Evolutionary conservation across 805 yeast species (phyloP).

Genomic region (Groenewaldozyma tartarivorans): DNA sequence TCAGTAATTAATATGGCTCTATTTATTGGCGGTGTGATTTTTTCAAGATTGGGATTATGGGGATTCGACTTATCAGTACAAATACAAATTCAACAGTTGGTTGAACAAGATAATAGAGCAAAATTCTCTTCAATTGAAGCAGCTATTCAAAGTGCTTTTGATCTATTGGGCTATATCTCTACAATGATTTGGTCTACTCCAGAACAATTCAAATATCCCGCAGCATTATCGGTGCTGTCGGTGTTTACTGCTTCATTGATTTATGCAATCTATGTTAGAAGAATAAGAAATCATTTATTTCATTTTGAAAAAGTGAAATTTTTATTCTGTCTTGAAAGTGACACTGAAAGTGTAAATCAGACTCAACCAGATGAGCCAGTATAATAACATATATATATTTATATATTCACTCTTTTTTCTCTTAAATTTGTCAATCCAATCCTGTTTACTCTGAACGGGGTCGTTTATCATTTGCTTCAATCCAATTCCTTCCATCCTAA

Average conservation of each 20-base stretch:
- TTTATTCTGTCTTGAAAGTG: background rate
- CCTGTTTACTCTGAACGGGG: too few relatives aligned
- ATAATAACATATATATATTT: too few relatives aligned
- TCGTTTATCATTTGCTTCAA: too few relatives aligned
- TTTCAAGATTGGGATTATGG: slow-evolving; percentile 34
- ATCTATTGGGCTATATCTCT: slow-evolving; percentile 21
- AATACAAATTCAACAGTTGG: slow-evolving; percentile 27
- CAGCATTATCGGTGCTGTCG: background rate
- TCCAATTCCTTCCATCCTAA: too few relatives aligned
- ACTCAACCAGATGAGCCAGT: too few relatives aligned
- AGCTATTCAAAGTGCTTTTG: slow-evolving; percentile 26
- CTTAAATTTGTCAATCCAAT: too few relatives aligned
- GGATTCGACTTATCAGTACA: slow-evolving; percentile 33
- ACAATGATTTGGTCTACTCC: slow-evolving; percentile 27
- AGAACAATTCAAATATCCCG: slow-evolving; percentile 24
- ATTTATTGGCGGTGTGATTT: slow-evolving; percentile 19
- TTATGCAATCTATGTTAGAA: background rate
- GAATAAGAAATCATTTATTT: slow-evolving; percentile 1
- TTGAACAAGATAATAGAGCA: slow-evolving; percentile 26
- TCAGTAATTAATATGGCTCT: slow-evolving; percentile 3
- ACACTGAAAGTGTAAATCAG: too few relatives aligned
- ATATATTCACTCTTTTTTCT: too few relatives aligned
- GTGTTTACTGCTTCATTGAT: background rate
- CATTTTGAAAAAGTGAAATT: background rate
- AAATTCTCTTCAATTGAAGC: slow-evolving; percentile 29